Conservation (phyloP, 805 yeast species). For the Kluyveromyces lactis region DNA sequence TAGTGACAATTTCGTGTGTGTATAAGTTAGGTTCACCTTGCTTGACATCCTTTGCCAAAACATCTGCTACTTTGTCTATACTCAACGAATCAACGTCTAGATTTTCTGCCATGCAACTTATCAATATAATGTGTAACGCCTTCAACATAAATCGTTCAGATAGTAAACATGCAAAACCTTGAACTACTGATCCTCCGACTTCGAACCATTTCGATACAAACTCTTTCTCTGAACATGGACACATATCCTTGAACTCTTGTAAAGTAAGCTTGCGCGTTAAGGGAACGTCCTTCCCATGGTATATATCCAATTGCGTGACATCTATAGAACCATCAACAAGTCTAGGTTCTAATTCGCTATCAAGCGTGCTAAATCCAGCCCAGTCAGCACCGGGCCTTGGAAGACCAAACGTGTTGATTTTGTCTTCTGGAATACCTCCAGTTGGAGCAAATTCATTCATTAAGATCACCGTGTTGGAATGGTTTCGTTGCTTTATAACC, state of each 20-base stretch:
- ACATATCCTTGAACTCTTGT: slow-evolving; percentile 31
- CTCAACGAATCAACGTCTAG: slow-evolving; percentile 24
- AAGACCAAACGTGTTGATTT: slow-evolving; percentile 28
- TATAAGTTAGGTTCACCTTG: slow-evolving; percentile 25
- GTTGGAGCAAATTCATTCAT: slow-evolving; percentile 28
- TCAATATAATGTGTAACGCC: slow-evolving; percentile 29
- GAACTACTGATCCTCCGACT: slow-evolving; percentile 47
- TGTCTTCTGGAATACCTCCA: slow-evolving; percentile 7
- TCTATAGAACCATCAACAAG: slow-evolving; percentile 28
- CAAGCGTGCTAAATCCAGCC: slow-evolving; percentile 21
- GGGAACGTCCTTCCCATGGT: slow-evolving; percentile 25
- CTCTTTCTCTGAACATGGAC: slow-evolving; percentile 50
- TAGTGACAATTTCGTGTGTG: slow-evolving; percentile 36
- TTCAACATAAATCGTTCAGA: slow-evolving; percentile 28
- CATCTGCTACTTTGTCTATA: slow-evolving; percentile 24
- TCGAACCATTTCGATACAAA: slow-evolving; percentile 45
- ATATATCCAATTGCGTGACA: slow-evolving; percentile 29
- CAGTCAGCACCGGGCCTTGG: slow-evolving; percentile 28
- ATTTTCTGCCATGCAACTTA: slow-evolving; percentile 33
- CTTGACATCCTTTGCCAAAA: slow-evolving; percentile 25
- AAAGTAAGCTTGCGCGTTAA: slow-evolving; percentile 18
- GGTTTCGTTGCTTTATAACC: slow-evolving; percentile 69
- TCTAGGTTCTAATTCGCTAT: slow-evolving; percentile 32
- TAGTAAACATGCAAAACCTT: slow-evolving; percentile 35
- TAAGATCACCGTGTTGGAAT: slow-evolving; percentile 74